Conservation (phyloP, 441 rosid species). For the Eruca vesicaria region DNA sequence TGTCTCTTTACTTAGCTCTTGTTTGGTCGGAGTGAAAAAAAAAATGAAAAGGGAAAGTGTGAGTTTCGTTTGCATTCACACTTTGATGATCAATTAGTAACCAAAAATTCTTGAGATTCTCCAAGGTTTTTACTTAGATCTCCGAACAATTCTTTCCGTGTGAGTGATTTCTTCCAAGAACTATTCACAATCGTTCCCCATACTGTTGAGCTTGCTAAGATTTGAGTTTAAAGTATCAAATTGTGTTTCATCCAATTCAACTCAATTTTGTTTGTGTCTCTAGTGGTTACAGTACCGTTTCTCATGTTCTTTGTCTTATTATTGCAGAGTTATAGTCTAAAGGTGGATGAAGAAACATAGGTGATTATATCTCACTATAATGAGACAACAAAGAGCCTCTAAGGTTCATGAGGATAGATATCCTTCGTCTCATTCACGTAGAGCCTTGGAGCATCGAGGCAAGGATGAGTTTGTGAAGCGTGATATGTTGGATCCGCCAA, state of each 20-base stretch:
- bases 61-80: constrained; percentile 9
- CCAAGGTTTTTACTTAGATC: constrained; percentile 13
- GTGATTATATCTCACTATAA: neutral
- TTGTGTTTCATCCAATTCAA: neutral
- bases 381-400: constrained; percentile 37
- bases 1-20: neutral
- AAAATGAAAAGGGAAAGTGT: constrained; percentile 30
- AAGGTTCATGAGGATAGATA: constrained; percentile 42
- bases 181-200: neutral
- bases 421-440: constrained; percentile 5
- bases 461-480: constrained; percentile 67
- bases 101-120: constrained; percentile 4
- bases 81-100: neutral
- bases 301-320: neutral
- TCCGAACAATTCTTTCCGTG: constrained; percentile 7
- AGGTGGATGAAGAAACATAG: constrained; percentile 14
- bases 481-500: constrained; percentile 70
- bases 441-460: constrained; percentile 21
- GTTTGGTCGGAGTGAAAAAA: neutral
- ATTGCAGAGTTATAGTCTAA: constrained; percentile 13
- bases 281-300: neutral
- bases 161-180: neutral
- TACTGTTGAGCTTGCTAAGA: constrained; percentile 9
- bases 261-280: neutral
- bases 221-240: neutral